A percentile compares a stretch with the other conserved stretches of the same genome.
phyloP scores from a whole-genome alignment of 2,329 filamentous ascomycete species.

The Cryphonectria japonica region DNA sequence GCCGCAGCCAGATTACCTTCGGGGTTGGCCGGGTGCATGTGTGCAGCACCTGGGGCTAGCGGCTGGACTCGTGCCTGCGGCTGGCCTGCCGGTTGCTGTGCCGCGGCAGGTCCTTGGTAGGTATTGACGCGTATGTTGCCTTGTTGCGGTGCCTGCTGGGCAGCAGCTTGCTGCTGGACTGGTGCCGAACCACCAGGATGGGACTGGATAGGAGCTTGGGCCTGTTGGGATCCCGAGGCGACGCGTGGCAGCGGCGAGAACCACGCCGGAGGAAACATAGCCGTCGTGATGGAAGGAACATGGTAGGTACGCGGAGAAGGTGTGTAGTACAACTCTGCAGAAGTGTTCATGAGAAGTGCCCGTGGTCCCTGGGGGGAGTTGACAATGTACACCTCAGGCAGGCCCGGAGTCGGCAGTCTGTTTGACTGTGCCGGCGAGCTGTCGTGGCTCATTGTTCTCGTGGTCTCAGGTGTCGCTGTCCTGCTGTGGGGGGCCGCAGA shows the following conservation, averaged over 20 bases:
- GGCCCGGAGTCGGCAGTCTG: constrained; percentile 34
- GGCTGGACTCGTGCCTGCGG: constrained; percentile 21
- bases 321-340: constrained; percentile 55
- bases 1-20: constrained; percentile 38
- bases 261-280: constrained; percentile 32
- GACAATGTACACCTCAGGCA: constrained; percentile 62
- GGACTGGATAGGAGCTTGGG: constrained; percentile 32
- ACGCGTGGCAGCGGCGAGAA: constrained; percentile 33
- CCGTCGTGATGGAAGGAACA: neutral
- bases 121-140: constrained; percentile 24
- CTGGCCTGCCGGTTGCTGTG: constrained; percentile 15
- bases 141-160: constrained; percentile 19
- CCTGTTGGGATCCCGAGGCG: constrained; percentile 25
- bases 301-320: constrained; percentile 17
- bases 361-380: constrained; percentile 63
- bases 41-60: constrained; percentile 18
- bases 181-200: constrained; percentile 12
- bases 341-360: constrained; percentile 58
- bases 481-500: constrained; percentile 49
- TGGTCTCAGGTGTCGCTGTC: constrained; percentile 51
- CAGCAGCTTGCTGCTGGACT: constrained; percentile 8
- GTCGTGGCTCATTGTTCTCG: constrained; percentile 40
- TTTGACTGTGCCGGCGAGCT: constrained; percentile 34
- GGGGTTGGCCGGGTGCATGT: constrained; percentile 46
- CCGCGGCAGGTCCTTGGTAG: constrained; percentile 17